Evolutionary conservation across 495 filamentous ascomycete species (phyloP), one percentile per base, ranked within the genome.

Genomic region (Aspergillus coremiiformis): DNA sequence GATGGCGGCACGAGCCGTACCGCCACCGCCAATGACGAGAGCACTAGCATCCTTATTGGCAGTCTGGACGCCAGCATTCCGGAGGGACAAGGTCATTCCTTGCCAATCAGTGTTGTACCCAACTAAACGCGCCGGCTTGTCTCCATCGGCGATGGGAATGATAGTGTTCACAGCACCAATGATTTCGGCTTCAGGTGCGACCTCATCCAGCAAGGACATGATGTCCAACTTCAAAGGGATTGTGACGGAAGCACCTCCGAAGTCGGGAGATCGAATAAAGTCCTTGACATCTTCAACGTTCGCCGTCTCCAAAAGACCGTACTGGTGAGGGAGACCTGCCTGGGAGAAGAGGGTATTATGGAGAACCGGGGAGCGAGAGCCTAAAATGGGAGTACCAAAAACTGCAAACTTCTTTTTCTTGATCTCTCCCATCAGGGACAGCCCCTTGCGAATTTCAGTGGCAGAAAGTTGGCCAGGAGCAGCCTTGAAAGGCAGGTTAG

Each of bases 91-190:
- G 11, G 83, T 80, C 84, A 99, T 99, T 41, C 93, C 93, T 57
- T 82, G 78, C 90, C 91, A 99, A 74, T 99, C 93, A 19, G 92
- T 96, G 72, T 99, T 99, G 61, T 88, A 86, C 14, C 93, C 93
- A 43, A 86, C 65, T 4, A 96, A 79, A 6, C 70, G 78, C 10
- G 71, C 72, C 10, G 75, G 66, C 37, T 70, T 59, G 50, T 65
- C 58, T 20, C 63, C 56, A 26, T 62, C 56, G 21, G 54, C 29
- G 14, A 70, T 62, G 5, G 82, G 79, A 44, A 96, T 80, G 63
- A 99, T 84, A 37, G 93, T 99, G 73, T 99, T 99, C 56, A 99
- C 86, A 9, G 93, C 93, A 20, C 93, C 93, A 58, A 97, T 96
- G 47, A 82, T 70, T 51, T 78, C 78, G 14, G 90, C 94, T 47